These are phyloP conservation scores for Wickerhamiella dianesei DNA, from an alignment of 805 yeast genomes.

Conservation along the genomic window DNA sequence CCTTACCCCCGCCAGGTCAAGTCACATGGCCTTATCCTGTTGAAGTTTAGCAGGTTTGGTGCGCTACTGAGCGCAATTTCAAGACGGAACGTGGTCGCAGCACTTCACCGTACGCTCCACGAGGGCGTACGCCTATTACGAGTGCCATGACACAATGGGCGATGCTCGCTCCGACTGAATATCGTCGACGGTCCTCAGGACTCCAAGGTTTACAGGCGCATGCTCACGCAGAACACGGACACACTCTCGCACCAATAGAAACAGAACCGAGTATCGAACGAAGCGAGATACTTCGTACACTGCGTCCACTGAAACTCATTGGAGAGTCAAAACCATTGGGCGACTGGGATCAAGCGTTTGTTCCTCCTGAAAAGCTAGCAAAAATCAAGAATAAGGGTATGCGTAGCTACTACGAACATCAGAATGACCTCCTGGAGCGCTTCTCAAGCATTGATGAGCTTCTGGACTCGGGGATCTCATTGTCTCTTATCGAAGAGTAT, in stretches of 20 bases:
- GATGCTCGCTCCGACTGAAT: background rate
- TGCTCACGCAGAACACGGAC: background rate
- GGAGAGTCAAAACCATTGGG: slow-evolving; percentile 30
- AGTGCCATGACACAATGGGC: background rate
- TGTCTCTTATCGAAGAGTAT: slow-evolving; percentile 49
- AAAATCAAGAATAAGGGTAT: slow-evolving; percentile 16
- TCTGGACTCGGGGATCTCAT: slow-evolving; percentile 58
- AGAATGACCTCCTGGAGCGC: slow-evolving; percentile 45
- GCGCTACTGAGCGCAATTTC: too few species aligned
- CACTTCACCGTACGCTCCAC: background rate
- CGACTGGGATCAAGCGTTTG: slow-evolving; percentile 29
- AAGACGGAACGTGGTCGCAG: background rate
- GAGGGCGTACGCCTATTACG: background rate
- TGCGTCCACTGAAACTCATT: slow-evolving; percentile 36
- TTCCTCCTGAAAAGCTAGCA: slow-evolving; percentile 16
- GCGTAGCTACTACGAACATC: slow-evolving; percentile 38
- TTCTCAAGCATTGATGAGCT: slow-evolving; percentile 49
- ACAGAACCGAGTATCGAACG: background rate
- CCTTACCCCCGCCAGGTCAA: too few species aligned
- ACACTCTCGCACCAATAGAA: background rate
- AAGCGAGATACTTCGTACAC: slow-evolving; percentile 24
- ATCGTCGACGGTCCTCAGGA: background rate
- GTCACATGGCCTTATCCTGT: too few species aligned
- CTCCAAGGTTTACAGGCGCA: background rate
- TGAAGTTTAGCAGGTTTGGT: too few species aligned